Percentiles rank a stretch among this genome's conserved stretches.
These are phyloP conservation scores for Parietaria judaica DNA, from an alignment of 306 rosid genomes.

Conservation along the genomic window DNA sequence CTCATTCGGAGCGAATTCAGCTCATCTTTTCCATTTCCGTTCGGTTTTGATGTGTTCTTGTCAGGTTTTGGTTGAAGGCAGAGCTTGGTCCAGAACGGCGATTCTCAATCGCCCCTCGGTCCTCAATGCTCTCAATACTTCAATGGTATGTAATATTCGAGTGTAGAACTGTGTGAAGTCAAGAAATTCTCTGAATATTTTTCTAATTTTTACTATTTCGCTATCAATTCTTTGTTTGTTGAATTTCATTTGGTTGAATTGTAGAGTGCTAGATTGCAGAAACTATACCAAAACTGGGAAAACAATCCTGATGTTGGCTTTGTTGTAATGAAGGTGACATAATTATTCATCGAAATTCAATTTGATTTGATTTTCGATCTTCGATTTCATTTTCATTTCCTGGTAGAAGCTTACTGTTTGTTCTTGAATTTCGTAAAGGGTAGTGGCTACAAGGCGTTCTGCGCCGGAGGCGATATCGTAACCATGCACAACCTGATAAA, in stretches of 20 bases:
- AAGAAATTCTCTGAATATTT: background rate
- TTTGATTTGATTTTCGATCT: too few relatives aligned
- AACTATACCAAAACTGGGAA: conserved; percentile 67
- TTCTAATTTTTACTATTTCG: background rate
- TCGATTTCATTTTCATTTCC: too few relatives aligned
- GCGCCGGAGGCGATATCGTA: conserved; percentile 92
- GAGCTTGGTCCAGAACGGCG: conserved; percentile 48
- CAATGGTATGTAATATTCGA: conserved; percentile 25
- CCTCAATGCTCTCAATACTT: conserved; percentile 45
- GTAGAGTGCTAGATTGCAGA: conserved; percentile 52
- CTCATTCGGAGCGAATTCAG: background rate
- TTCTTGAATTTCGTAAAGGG: conserved; percentile 45
- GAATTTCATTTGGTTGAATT: background rate
- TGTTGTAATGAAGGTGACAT: conserved; percentile 57
- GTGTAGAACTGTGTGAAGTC: background rate
- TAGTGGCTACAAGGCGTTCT: conserved; percentile 72
- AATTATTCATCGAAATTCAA: too few relatives aligned
- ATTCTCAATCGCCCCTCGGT: conserved; percentile 54
- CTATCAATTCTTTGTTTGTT: background rate
- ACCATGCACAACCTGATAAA: conserved; percentile 47
- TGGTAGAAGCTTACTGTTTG: conserved; percentile 11
- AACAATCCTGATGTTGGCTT: conserved; percentile 70
- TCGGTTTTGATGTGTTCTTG: background rate
- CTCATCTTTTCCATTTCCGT: background rate
- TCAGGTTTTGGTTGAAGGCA: conserved; percentile 47